These are phyloP conservation scores for Suillus variegatus DNA, from an alignment of 768 basidiomycete species.

Conservation along the genomic window DNA sequence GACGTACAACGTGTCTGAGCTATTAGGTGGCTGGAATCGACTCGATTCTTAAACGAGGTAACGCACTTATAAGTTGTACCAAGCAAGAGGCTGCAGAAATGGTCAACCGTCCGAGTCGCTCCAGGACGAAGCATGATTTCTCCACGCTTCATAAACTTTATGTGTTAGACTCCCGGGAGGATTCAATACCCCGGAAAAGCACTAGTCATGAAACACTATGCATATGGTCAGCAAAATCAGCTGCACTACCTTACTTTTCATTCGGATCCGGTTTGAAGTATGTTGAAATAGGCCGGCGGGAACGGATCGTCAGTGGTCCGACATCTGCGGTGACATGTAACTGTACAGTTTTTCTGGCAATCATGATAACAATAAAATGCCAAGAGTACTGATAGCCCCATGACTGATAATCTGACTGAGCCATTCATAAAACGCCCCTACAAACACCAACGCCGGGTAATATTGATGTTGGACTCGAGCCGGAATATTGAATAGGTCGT, in stretches of 20 bases:
- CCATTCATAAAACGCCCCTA: neutral
- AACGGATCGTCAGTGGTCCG: neutral
- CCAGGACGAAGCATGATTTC: neutral
- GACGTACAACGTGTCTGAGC: neutral
- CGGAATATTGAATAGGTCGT: neutral
- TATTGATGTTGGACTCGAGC: neutral
- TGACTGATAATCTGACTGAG: neutral
- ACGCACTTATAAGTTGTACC: neutral
- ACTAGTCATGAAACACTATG: neutral
- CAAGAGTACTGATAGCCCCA: neutral
- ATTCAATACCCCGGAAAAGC: neutral
- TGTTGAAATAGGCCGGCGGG: neutral
- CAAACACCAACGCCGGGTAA: neutral
- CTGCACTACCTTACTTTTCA: neutral
- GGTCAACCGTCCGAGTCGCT: neutral
- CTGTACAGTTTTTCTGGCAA: neutral
- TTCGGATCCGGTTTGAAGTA: neutral
- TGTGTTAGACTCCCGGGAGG: neutral
- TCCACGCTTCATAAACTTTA: neutral
- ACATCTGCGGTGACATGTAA: neutral
- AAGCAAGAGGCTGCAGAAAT: neutral
- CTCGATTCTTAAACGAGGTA: neutral
- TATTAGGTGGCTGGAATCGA: neutral
- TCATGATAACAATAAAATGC: neutral
- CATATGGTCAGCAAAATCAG: neutral